Percentiles rank a stretch among this genome's conserved stretches.
phyloP scores from a whole-genome alignment of 2,329 filamentous ascomycete genomes.

The Epichloe uncinata region DNA sequence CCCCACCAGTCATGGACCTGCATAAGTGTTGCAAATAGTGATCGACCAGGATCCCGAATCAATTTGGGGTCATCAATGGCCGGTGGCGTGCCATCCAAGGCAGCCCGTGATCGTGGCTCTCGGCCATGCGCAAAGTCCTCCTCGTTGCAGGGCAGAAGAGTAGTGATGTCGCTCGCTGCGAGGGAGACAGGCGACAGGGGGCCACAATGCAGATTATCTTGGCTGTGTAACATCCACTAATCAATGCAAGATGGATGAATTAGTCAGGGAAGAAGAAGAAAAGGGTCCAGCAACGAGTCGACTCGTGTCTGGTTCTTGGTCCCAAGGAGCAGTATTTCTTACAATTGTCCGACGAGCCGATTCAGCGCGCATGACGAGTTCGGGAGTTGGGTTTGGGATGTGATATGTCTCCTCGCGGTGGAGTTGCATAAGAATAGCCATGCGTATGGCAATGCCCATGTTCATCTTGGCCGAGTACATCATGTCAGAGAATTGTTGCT shows the following conservation, averaged over 20 bases:
- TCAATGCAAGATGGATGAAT: neutral
- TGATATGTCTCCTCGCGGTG: slow-evolving; percentile 43
- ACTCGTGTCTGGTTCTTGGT: neutral
- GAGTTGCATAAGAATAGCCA: slow-evolving; percentile 40
- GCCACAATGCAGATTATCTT: slow-evolving; percentile 43
- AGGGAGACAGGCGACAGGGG: slow-evolving; percentile 37
- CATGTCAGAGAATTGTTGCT: neutral
- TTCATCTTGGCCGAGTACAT: slow-evolving; percentile 29
- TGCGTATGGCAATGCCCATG: slow-evolving; percentile 41
- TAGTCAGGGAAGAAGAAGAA: neutral
- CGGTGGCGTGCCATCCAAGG: slow-evolving; percentile 38
- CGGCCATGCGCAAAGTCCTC: slow-evolving; percentile 34
- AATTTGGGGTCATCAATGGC: slow-evolving; percentile 32
- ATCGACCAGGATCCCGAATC: slow-evolving; percentile 29
- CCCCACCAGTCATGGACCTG: slow-evolving; percentile 44
- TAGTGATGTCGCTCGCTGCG: slow-evolving; percentile 38
- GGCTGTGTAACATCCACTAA: slow-evolving; percentile 46
- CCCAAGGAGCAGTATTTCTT: slow-evolving; percentile 11
- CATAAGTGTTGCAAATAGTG: slow-evolving; percentile 41
- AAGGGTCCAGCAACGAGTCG: neutral
- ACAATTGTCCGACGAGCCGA: slow-evolving; percentile 44
- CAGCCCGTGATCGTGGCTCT: slow-evolving; percentile 35
- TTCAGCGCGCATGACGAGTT: slow-evolving; percentile 35
- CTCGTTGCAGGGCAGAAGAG: slow-evolving; percentile 39
- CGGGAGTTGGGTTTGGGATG: slow-evolving; percentile 26